Evolutionary conservation across 78 protist genomes (phyloP).

Genomic region (Dictyostelium brefeldianum): DNA sequence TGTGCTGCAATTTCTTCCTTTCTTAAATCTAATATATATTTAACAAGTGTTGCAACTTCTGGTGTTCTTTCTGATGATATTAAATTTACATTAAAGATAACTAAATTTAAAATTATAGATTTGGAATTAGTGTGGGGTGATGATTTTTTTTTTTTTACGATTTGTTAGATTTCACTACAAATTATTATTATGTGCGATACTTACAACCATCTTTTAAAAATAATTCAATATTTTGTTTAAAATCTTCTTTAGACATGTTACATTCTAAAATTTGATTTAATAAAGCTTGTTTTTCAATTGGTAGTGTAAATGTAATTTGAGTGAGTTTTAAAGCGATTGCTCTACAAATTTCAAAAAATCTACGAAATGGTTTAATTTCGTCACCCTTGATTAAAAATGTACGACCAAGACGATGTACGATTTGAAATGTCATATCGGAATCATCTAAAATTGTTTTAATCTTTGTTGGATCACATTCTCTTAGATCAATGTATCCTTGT

Average conservation of each 20-base stretch:
- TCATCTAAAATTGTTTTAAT: slow-evolving; percentile 34
- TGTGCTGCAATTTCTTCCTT: slow-evolving; percentile 2
- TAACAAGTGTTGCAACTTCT: neutral
- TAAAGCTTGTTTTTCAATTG: neutral
- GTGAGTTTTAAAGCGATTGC: neutral
- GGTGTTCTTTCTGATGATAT: slow-evolving; percentile 3
- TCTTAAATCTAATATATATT: slow-evolving; percentile 17
- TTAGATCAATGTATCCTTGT: slow-evolving; percentile 69
- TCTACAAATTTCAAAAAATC: slow-evolving; percentile 17
- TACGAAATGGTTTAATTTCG: neutral
- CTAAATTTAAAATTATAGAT: neutral
- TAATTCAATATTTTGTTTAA: slow-evolving; percentile 4
- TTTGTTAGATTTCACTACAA: neutral
- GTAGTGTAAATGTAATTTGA: slow-evolving; percentile 3
- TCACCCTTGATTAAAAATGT: slow-evolving; percentile 33
- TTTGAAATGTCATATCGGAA: slow-evolving; percentile 65
- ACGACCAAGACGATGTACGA: slow-evolving; percentile 42
- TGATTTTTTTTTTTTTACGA: neutral
- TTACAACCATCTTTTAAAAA: slow-evolving; percentile 26
- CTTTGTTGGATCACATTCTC: slow-evolving; percentile 59
- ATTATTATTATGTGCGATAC: neutral
- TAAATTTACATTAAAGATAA: slow-evolving; percentile 14
- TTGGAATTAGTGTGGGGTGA: too few species aligned
- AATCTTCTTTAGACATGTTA: slow-evolving; percentile 12
- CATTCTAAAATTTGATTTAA: slow-evolving; percentile 24